Evolutionary conservation across 2,329 filamentous ascomycete species (phyloP), one percentile per base, ranked within the genome.

Genomic region (Didymella lethalis): DNA sequence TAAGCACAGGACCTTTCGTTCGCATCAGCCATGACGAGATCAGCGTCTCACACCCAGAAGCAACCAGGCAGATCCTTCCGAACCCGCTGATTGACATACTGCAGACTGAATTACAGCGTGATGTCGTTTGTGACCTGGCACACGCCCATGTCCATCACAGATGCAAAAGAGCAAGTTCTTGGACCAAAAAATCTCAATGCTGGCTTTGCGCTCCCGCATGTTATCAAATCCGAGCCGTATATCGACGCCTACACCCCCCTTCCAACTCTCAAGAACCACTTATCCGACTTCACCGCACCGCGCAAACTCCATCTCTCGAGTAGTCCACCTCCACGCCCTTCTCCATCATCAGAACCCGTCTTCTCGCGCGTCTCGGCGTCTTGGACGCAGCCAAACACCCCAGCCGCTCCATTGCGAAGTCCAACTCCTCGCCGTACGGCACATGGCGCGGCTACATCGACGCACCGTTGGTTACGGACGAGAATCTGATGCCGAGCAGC

Each of bases 11-110:
- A 3, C 14, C 34, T 12, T 82, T 82, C 63, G 77, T 82, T 29
- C 78, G 81, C 16, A 80, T 82, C 31, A 70, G 73, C 6, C 70
- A 75, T 26, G 77, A 81, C 49, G 80, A 82, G 71, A 74, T 82
- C 59, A 80, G 77, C 56, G 73, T 82, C 38, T 73, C 73, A 49
- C 76, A 82, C 60, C 77, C 79, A 1, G 75, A 80, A 58, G 80
- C 74, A 14, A 69, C 80, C 20, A 71, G 69, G 20, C 66, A 73
- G 44, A 66, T 82, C 12, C 71, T 81, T 1, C 61, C 75, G 28
- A 68, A 66, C 1, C 68, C 71, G 6, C 56, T 78, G 6, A 26
- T 26, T 25, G 7, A 29, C 32, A 36, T 34, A n/a, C 32, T 7
- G 2, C 44, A 74, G 66, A 62, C 66, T 25, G 54, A 68, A 12